Evolutionary conservation across 768 basidiomycete species (phyloP), one percentile per base, ranked within the genome.

Genomic region (Rhodotorula toruloides): DNA sequence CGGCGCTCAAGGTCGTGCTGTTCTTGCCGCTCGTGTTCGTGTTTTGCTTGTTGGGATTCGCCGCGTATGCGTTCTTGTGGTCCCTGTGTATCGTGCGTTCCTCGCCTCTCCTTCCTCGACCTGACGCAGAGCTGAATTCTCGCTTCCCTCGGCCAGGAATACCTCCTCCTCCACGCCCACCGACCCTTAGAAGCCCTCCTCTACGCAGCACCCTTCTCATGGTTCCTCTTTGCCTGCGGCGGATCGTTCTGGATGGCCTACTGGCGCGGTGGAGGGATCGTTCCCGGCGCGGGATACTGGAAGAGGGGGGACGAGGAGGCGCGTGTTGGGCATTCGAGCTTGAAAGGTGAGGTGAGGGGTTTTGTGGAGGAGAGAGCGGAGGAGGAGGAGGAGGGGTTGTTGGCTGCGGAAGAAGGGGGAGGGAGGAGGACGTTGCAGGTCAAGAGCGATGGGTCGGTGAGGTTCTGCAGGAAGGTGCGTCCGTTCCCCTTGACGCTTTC

Each of bases 401-500:
- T 17, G 29, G 31, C 19, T 4, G 11, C 32, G 25, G 46, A 16
- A 53, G 25, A 16, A 34, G 21, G 22, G 46, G 37, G 22, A 21
- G 10, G 25, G 47, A 25, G 14, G 25, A 48, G n/a, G 47, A 9
- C 22, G 7, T n/a, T 59, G 8, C 68, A 70, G 44, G 63, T 70
- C n/a, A 70, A 70, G 55, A 54, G 50, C 39, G 68, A 65, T 42
- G 68, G 68, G 2, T 49, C 50, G 19, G 50, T 34, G 21, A 22
- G 68, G 17, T 70, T 65, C 39, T 70, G 68, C 37, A 49, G 68
- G 11, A 70, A 70, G 47, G 68, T 70, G 32, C 44, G 60, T 11
- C 40, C n/a, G 10, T 7, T 19, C 4, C 25, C 10, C 39, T 21
- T 36, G 3, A 31, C 14, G 21, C n/a, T 1, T 11, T n/a, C 42